Evolutionary conservation across 441 rosid genomes (phyloP), one percentile per base, ranked within the genome.

Genomic region (Populus trichocarpa): DNA sequence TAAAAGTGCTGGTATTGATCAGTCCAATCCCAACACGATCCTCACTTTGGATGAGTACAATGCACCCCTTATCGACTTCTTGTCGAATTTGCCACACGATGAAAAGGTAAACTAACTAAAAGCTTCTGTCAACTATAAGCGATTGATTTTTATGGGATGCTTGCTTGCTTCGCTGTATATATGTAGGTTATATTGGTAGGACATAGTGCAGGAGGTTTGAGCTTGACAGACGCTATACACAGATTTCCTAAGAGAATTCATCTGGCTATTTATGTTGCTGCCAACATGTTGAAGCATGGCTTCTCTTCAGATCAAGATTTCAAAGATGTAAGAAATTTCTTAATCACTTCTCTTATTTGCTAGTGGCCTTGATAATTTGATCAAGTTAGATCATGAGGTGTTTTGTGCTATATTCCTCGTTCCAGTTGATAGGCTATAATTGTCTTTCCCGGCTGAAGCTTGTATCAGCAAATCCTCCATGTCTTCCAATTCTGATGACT

Each of bases 151-250:
- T 7, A 5, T 2, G 13, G 14, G 61, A n/a, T 64, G 11, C 32
- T 50, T 23, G 23, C 68, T 66, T 28, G 32, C 32, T 30, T 30
- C 5, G 46, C 20, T 71, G 12, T 36, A 3, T 16, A 3, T 73
- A 87, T 30, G 32, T 30, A 30, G 83, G 86, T 89, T 66, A 59
- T 90, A 79, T 77, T 89, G 77, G 87, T 88, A 1, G 94, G 91
- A 33, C 94, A 90, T 75, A 89, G 94, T 70, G 79, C 84, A 3
- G 94, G 87, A 20, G 91, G 91, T 66, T 80, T 82, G 57, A 85
- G 74, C 77, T 68, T 90, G 70, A 89, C 89, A 5, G 82, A 81
- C n/a, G 88, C 87, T 71, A 81, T 82, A 0, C 83, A 89, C 30
- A 86, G 30, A 67, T 87, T 90, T 61, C 72, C 85, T 0, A 36